Evolutionary conservation across 2,329 filamentous ascomycete species (phyloP).

Genomic region (Dothideomycetes sp.): DNA sequence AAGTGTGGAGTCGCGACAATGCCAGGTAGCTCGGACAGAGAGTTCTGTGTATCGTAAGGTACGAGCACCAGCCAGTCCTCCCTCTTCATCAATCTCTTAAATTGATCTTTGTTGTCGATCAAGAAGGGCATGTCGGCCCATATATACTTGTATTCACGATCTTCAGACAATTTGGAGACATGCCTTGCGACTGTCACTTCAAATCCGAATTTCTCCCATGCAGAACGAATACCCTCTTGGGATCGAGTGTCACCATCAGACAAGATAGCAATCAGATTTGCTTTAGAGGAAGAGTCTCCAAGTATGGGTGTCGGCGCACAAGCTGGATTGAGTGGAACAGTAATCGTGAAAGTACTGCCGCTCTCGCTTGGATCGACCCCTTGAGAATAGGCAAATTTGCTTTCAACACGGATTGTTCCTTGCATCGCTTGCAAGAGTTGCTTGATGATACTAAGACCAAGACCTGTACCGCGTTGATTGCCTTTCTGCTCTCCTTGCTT

Average conservation of each 20-base stretch:
- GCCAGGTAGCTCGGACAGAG: conserved; percentile 8
- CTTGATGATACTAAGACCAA: conserved; percentile 62
- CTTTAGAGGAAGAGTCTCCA: too few relatives aligned
- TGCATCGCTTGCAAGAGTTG: conserved; percentile 13
- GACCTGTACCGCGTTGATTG: conserved; percentile 63
- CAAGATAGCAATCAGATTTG: conserved; percentile 1
- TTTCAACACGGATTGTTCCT: conserved; percentile 13
- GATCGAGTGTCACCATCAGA: not conserved
- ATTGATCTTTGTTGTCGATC: conserved; percentile 5
- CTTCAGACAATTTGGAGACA: conserved; percentile 2
- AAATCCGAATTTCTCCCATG: conserved; percentile 8
- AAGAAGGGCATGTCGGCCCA: conserved; percentile 12
- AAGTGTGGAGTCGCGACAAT: conserved; percentile 4
- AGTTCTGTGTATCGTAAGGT: conserved; percentile 9
- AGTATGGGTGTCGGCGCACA: too few relatives aligned
- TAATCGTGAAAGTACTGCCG: conserved; percentile 14
- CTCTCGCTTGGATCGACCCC: conserved; percentile 4
- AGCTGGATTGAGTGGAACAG: conserved; percentile 11
- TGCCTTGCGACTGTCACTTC: not conserved
- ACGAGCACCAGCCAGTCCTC: conserved; percentile 8
- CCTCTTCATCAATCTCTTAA: conserved; percentile 3
- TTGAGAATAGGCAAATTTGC: conserved; percentile 7
- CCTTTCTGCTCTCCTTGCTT: conserved; percentile 51
- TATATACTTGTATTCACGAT: conserved; percentile 5
- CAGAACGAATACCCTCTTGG: not conserved